Evolutionary conservation across 768 basidiomycete species (phyloP), one percentile per base, ranked within the genome.

Genomic region (Xerocomellus chrysenteron): DNA sequence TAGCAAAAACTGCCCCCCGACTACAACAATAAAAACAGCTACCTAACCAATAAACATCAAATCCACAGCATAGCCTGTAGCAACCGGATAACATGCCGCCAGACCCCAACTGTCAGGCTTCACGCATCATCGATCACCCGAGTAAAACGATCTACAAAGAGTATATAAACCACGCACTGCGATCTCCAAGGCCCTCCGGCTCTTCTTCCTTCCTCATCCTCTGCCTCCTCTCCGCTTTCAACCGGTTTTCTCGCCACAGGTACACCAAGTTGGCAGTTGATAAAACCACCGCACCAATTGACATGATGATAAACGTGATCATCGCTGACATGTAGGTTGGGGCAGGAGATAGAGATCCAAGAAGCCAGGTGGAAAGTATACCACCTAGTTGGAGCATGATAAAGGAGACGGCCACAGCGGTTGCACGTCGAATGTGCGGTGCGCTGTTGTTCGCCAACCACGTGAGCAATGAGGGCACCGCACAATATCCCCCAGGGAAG

Each of bases 401-500:
- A 55, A 82, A 81, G 1, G 75, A 75, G 19, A 84, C 73, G 12
- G 83, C 84, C 48, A 86, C 76, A 35, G 78, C 74, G 1, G 84
- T 84, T 1, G 83, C 85, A 10, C 85, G 79, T 32, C 82, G 73
- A 30, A 74, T 69, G 58, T 83, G 77, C 0, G 85, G 85, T 6
- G 80, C 74, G 5, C 80, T 74, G 69, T 86, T 87, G 68, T 86
- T 86, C 16, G 83, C 78, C 47, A 75, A 72, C 85, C 85, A 86
- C 1, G 84, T 79, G 4, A 77, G 76, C 17, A 84, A 65, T 0
- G 82, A 73, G 1, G 85, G 83, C 1, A 79, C 81, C 1, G 75
- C 67, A 35, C 35, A 35, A 67, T 83, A 85, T 0, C 77, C 73
- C n/a, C 84, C 82, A 0, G 79, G 68, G 24, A 84, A 75, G 8